These are phyloP conservation scores for Lycium ferocissimum DNA, from an alignment of 257 asterid genomes.

Conservation along the genomic window DNA sequence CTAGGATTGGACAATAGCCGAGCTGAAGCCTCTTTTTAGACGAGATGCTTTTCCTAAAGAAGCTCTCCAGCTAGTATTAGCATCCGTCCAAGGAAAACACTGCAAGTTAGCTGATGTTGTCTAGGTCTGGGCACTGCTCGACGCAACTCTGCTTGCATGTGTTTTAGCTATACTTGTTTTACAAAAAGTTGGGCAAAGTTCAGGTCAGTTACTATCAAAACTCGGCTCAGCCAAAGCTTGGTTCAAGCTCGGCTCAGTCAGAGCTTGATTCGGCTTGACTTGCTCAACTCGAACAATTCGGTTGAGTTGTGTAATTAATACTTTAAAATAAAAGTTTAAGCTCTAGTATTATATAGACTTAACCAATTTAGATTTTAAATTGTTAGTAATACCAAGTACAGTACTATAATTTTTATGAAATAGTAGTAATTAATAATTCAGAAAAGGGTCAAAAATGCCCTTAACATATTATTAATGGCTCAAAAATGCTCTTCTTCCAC, in stretches of 20 bases:
- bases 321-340: not conserved
- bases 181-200: not conserved
- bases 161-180: not conserved
- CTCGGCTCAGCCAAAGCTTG: not conserved
- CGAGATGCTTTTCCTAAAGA: not conserved
- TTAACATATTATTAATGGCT: too few relatives aligned
- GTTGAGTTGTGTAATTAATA: not conserved
- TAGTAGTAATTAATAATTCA: too few relatives aligned
- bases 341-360: not conserved
- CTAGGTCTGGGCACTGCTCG: constrained; percentile 7
- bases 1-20: not conserved
- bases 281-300: not conserved
- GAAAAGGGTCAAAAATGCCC: too few relatives aligned
- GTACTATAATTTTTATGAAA: too few relatives aligned
- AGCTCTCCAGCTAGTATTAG: constrained; percentile 15
- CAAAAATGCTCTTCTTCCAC: too few relatives aligned
- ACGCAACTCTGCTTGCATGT: not conserved
- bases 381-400: not conserved
- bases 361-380: not conserved
- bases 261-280: not conserved
- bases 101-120: constrained; percentile 25
- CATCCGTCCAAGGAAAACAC: not conserved
- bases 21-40: not conserved
- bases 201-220: not conserved
- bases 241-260: not conserved